These are phyloP conservation scores for Takakia lepidozioides DNA, from an alignment of 225 moss, liverwort and hornwort species.

Conservation along the genomic window DNA sequence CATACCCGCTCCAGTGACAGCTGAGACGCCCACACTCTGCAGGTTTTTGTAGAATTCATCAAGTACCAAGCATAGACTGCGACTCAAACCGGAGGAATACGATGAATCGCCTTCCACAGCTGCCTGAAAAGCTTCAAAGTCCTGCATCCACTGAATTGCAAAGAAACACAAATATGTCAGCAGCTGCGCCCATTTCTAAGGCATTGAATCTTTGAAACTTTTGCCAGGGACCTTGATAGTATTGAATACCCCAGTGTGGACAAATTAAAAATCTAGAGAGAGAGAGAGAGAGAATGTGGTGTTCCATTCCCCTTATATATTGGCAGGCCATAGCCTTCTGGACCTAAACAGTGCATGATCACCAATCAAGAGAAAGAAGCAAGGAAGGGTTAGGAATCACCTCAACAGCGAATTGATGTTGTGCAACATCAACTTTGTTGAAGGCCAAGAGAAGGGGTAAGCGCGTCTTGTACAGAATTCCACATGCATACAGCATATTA, in stretches of 20 bases:
- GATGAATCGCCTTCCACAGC: constrained; percentile 89
- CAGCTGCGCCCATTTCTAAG: too few species aligned
- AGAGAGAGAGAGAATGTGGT: too few species aligned
- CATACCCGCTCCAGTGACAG: constrained; percentile 75
- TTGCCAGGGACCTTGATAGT: too few species aligned
- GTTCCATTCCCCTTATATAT: too few species aligned
- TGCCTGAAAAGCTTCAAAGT: constrained; percentile 84
- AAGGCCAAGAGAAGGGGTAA: constrained; percentile 84
- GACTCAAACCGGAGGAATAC: constrained; percentile 80
- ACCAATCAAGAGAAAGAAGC: too few species aligned
- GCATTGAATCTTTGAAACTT: too few species aligned
- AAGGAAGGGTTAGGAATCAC: constrained; percentile 8
- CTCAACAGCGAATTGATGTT: constrained; percentile 86
- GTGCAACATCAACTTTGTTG: constrained; percentile 84
- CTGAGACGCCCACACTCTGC: constrained; percentile 72
- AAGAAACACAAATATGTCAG: too few species aligned
- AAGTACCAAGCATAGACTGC: constrained; percentile 85
- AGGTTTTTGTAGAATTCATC: constrained; percentile 97
- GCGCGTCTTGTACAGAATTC: constrained; percentile 87
- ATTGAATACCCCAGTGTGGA: too few species aligned
- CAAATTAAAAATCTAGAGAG: too few species aligned
- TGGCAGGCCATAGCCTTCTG: too few species aligned
- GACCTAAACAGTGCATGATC: too few species aligned
- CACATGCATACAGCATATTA: constrained; percentile 96
- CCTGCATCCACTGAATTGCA: constrained; percentile 96